A percentile compares a stretch with the other conserved stretches of the same genome.
Evolutionary conservation across 371 early-diverging fungal species (phyloP).

Genomic region (Saksenaea oblongispora): DNA sequence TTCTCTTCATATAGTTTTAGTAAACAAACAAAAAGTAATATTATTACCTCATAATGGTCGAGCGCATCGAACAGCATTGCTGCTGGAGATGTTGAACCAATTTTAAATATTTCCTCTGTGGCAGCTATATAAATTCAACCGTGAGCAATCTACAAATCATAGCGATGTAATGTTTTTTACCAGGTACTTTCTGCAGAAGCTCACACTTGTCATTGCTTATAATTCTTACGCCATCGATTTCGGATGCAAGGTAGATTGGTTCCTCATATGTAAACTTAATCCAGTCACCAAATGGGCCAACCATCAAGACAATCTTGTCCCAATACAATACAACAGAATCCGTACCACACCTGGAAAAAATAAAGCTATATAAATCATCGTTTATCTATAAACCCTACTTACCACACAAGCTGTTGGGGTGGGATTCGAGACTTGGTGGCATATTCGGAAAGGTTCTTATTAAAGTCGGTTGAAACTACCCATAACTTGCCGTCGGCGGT

Average conservation of each 20-base stretch:
- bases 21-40: no score
- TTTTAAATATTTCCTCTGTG: slow-evolving; percentile 84
- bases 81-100: slow-evolving; percentile 92
- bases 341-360: slow-evolving; percentile 81
- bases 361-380: not conserved
- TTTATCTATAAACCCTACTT: slow-evolving; percentile 10
- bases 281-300: slow-evolving; percentile 93
- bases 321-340: slow-evolving; percentile 91
- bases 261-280: slow-evolving; percentile 84
- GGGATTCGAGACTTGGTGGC: slow-evolving; percentile 66
- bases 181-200: slow-evolving; percentile 85
- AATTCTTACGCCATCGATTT: slow-evolving; percentile 93
- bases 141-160: not conserved
- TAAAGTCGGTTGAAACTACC: slow-evolving; percentile 95
- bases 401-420: slow-evolving; percentile 88
- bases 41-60: slow-evolving; percentile 82
- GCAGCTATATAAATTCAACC: slow-evolving; percentile 47
- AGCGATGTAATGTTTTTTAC: slow-evolving; percentile 44
- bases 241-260: slow-evolving; percentile 78
- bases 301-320: slow-evolving; percentile 80
- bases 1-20: slow-evolving; percentile 46
- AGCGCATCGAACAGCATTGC: slow-evolving; percentile 94
- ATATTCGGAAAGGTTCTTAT: slow-evolving; percentile 87
- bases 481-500: slow-evolving; percentile 80
- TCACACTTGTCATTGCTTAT: slow-evolving; percentile 84